These are phyloP conservation scores for Hippophae tibetana DNA, from an alignment of 306 rosid species.

Conservation along the genomic window DNA sequence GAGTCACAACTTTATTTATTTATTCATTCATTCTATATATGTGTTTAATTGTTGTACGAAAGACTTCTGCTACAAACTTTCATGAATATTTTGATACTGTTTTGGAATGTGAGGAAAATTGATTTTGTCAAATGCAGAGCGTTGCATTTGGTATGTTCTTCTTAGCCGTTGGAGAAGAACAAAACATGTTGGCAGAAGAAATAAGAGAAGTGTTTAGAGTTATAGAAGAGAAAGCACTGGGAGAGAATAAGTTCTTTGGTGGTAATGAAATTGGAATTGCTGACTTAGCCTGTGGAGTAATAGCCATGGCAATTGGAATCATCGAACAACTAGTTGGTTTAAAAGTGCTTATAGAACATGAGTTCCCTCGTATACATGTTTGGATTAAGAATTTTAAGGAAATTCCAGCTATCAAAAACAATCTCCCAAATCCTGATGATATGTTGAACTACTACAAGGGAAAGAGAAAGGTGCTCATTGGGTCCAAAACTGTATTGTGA, in stretches of 20 bases:
- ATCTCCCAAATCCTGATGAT: constrained; percentile 16
- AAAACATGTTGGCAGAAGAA: constrained; percentile 4
- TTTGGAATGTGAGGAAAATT: too few relatives aligned
- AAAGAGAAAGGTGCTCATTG: too few relatives aligned
- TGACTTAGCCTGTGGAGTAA: constrained; percentile 24
- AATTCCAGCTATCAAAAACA: constrained; percentile 33
- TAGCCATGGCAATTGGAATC: constrained; percentile 11
- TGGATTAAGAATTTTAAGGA: constrained; percentile 36
- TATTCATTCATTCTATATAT: too few relatives aligned
- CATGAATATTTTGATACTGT: too few relatives aligned
- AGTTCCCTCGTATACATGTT: constrained; percentile 29
- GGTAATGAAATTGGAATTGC: constrained; percentile 22
- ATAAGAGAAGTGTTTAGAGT: constrained; percentile 10
- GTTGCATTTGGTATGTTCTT: not conserved
- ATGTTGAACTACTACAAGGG: too few relatives aligned
- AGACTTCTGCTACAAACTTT: too few relatives aligned
- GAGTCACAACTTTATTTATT: too few relatives aligned
- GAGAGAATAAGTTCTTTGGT: constrained; percentile 22
- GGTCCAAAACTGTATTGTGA: too few relatives aligned
- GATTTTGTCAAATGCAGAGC: not conserved
- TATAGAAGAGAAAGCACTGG: constrained; percentile 21
- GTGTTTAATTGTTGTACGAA: too few relatives aligned
- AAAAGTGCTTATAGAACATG: constrained; percentile 20
- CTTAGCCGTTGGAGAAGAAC: constrained; percentile 8
- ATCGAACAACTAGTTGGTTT: constrained; percentile 14